Evolutionary conservation across 1,284 basidiomycete species (phyloP), one percentile per base, ranked within the genome.

Genomic region (Cerrena zonata): DNA sequence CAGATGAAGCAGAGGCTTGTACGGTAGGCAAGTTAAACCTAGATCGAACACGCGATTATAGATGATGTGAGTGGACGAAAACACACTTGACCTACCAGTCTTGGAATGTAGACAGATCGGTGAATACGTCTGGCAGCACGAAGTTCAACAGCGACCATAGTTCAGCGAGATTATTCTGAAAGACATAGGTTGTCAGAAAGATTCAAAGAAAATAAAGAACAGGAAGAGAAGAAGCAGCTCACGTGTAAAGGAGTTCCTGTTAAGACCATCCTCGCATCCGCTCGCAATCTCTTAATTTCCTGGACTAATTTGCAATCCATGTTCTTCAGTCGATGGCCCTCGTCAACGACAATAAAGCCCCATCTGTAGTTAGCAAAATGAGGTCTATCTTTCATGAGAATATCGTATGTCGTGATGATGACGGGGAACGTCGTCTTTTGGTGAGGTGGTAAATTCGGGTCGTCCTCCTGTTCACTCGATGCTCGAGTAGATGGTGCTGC

Each of bases 61-160:
- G 25, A 22, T 13, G 24, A 23, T 13, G 11, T 42, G 4, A 34
- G 30, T 34, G 22, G 22, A 42, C 41, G 22, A 44, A 55, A 53
- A 37, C 27, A 48, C n/a, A 34, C 21, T 12, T 46, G 18, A 64
- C 79, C 53, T 64, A 91, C 92, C 91, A 94, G 64, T 91, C 81
- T 69, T 95, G 91, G 71, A 96, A 97, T 0, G 87, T 82, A 52
- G 91, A 85, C 22, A 95, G 72, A 60, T 97, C 91, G 54, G 87
- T 82, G 66, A 99, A 99, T 52, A 98, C 86, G 60, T 91, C 86
- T 0, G 93, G 93, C 1, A 95, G 76, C 53, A 96, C 89, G 61
- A 97, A 99, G 65, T 97, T 96, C 40, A 99, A 82, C 5, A 98
- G 74, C 1, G 91, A 88, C 94, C 94, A 98, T 2, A 99, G 75